These are phyloP conservation scores for Peronosclerospora sorghi DNA, from an alignment of 352 stramenopile genomes.

Conservation along the genomic window DNA sequence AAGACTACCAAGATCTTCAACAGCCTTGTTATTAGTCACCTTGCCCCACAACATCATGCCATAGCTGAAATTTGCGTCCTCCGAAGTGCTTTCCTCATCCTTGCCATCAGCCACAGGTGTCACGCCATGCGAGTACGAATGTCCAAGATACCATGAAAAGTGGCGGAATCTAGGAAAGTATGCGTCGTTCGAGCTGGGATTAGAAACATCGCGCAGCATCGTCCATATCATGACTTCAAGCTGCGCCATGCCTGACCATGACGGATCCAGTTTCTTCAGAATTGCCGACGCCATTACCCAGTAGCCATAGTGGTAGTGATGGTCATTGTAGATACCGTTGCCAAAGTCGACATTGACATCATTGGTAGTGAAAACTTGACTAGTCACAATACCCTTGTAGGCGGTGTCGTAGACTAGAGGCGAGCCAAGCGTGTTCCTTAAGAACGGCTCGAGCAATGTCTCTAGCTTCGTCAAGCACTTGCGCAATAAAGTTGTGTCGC, in stretches of 20 bases:
- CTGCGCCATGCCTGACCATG: constrained; percentile 36
- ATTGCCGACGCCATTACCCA: constrained; percentile 64
- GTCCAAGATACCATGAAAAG: constrained; percentile 67
- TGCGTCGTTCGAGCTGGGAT: constrained; percentile 40
- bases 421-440: constrained; percentile 40
- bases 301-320: constrained; percentile 81
- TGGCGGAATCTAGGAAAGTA: constrained; percentile 68
- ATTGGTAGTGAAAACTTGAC: constrained; percentile 36
- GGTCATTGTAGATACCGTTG: constrained; percentile 77
- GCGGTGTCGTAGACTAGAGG: constrained; percentile 64
- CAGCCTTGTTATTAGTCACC: constrained; percentile 36
- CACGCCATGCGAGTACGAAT: constrained; percentile 68
- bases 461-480: constrained; percentile 58
- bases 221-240: constrained; percentile 62
- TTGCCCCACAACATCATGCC: constrained; percentile 72
- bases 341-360: constrained; percentile 61
- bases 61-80: constrained; percentile 78
- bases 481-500: constrained; percentile 34
- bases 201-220: constrained; percentile 61
- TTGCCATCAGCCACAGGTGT: constrained; percentile 60
- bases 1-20: constrained; percentile 61
- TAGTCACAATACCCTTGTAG: constrained; percentile 57
- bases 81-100: constrained; percentile 62
- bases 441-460: constrained; percentile 40
- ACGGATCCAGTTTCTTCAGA: constrained; percentile 49